Evolutionary conservation across 192 early-diverging fungal species (phyloP), one percentile per base, ranked within the genome.

Genomic region (Paraglomus brasilianum): DNA sequence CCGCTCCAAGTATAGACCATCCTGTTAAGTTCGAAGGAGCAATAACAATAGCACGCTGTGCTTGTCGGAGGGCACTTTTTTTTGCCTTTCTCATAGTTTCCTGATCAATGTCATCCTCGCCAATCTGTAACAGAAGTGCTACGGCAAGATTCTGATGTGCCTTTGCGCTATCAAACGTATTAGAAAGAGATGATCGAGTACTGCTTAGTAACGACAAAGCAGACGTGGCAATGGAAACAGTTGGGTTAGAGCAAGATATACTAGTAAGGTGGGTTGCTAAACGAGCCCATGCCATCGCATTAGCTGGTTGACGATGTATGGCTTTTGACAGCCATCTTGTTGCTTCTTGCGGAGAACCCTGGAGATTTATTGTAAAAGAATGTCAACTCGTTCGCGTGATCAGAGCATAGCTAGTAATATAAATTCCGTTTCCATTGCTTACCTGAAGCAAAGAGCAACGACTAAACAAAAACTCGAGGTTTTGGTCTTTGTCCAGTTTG

Each of bases 11-110:
- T 8, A 75, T 65, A 21, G 73, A 72, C 82, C 82, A 83, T 30
- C 72, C 76, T n/a, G 66, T 45, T 19, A 61, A 49, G 40, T 71
- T 51, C 82, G 80, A 83, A 40, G 82, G 82, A 1, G 82, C 82
- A 41, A 78, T 71, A 72, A 78, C 71, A 7, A 81, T 62, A 17
- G 78, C 76, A 8, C 76, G 50, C 41, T 83, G 82, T 4, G 80
- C 76, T 39, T 43, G 41, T 3, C 69, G 43, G 24, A 49, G 52
- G 17, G 24, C 68, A 42, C 15, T 21, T 71, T 78, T 71, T 62
- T 53, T 52, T 61, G 56, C 36, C 40, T 52, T 50, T 75, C 57
- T 41, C 19, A 22, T 21, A 21, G 3, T 51, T 69, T 71, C 70
- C 52, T 76, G 66, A 69, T 79, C 30, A 44, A 71, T 52, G 61